Base-by-base conservation (phyloP, 2,329 filamentous ascomycete genomes). In the Cladophialophora chaetospira region DNA sequence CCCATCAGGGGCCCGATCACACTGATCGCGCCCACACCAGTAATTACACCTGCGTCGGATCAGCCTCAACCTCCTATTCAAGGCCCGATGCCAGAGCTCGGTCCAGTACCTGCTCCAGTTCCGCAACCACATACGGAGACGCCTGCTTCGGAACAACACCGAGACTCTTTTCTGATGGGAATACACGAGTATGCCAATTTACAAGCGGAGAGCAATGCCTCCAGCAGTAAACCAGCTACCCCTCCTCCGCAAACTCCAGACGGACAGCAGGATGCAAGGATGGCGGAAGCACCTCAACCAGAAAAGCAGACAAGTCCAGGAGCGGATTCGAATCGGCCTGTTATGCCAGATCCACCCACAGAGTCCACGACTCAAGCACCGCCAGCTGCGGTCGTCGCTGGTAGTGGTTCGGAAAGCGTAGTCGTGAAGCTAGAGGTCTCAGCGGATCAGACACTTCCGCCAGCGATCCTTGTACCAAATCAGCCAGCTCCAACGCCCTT, bases 181-280 rank as follows among this genome's bases (percentile, higher is more conserved):
- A 77, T 77, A 49, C 69, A 76, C 21, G 73, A 76, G 43, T 76
- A 75, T 57, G 74, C 74, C 26, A 63, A 65, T 28, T 46, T 63
- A 53, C 40, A 55, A 31, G 40, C 21, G 42, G 54, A 60, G 13
- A 47, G 26, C 40, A 60, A 54, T 25, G 28, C 43, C 3, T 26
- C 53, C 5, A 44, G 28, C 11, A 46, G 43, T n/a, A 28, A 49
- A 8, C 45, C n/a, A 29, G 46, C 13, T 19, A 51, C 36, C 33
- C 40, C 58, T 5, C 6, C 36, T 49, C 31, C 36, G 17, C 51
- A 28, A 46, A 23, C 19, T 19, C 6, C 5, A 15, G 50, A 19
- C 3, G 11, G 6, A 29, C 29, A 38, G n/a, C 53, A 38, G 44
- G 48, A 44, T 21, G 5, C 25, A 13, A 47, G 28, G 6, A 31